phyloP scores from a whole-genome alignment of 495 filamentous ascomycete genomes.

The Paragyromitra xinjiangensis region DNA sequence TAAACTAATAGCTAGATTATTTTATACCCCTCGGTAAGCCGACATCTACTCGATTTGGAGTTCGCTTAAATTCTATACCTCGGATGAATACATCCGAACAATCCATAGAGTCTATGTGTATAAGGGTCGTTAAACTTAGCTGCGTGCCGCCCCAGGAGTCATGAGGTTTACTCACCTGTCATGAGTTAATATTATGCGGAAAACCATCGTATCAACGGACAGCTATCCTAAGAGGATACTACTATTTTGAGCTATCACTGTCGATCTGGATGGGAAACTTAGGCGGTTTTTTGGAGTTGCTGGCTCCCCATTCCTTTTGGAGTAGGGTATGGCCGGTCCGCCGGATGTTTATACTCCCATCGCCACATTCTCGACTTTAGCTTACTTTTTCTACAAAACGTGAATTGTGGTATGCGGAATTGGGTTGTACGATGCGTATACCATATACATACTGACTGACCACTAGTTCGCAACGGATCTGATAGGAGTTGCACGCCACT shows the following conservation, averaged over 20 bases:
- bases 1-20: neutral
- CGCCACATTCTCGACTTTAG: no score
- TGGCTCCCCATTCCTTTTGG: no score
- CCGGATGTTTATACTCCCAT: neutral
- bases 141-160: neutral
- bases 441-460: neutral
- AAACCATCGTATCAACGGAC: neutral
- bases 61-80: neutral
- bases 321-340: neutral
- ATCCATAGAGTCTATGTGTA: neutral
- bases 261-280: neutral
- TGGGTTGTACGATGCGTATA: neutral
- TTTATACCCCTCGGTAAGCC: conserved; percentile 9
- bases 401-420: neutral
- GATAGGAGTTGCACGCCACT: neutral
- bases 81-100: conserved; percentile 6
- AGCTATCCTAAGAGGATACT: neutral
- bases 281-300: neutral
- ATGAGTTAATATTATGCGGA: neutral
- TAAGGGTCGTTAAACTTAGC: neutral
- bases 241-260: conserved; percentile 1
- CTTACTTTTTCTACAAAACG: neutral
- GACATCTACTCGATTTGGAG: neutral
- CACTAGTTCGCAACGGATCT: neutral
- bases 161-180: neutral